Percentiles rank a stretch among this genome's conserved stretches.
phyloP scores from a whole-genome alignment of 257 asterid genomes.

The Echium plantagineum region DNA sequence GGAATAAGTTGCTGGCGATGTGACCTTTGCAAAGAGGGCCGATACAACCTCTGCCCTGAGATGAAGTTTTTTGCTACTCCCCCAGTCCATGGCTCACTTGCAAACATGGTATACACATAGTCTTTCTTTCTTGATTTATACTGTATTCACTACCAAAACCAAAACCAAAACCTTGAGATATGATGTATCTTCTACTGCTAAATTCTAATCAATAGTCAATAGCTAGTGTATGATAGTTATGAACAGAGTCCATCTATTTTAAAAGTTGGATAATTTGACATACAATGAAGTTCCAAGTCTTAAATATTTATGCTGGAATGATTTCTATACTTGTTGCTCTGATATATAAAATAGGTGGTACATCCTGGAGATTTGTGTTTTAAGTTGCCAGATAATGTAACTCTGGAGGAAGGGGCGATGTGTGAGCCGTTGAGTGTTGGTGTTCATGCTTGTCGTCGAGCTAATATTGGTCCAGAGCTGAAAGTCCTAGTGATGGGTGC shows the following conservation, averaged over 20 bases:
- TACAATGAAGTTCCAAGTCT: neutral
- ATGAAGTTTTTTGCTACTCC: slow-evolving; percentile 94
- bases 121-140: neutral
- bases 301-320: neutral
- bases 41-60: slow-evolving; percentile 82
- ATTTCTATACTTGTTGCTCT: neutral
- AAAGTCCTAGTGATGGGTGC: slow-evolving; percentile 86
- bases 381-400: slow-evolving; percentile 78
- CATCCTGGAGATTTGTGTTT: slow-evolving; percentile 89
- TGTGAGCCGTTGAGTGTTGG: slow-evolving; percentile 97
- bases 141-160: neutral
- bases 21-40: slow-evolving; percentile 63
- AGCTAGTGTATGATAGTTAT: neutral
- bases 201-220: neutral
- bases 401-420: slow-evolving; percentile 96
- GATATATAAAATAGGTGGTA: slow-evolving; percentile 41
- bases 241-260: neutral
- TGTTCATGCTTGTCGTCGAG: slow-evolving; percentile 90
- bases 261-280: neutral
- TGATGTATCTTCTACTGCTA: neutral
- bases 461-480: slow-evolving; percentile 69
- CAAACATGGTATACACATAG: slow-evolving; percentile 49
- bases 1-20: slow-evolving; percentile 81
- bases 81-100: slow-evolving; percentile 90
- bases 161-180: neutral